A percentile compares a stretch with the other conserved stretches of the same genome.
Evolutionary conservation across 2,329 filamentous ascomycete species (phyloP).

Genomic region (Xylaria sp.): DNA sequence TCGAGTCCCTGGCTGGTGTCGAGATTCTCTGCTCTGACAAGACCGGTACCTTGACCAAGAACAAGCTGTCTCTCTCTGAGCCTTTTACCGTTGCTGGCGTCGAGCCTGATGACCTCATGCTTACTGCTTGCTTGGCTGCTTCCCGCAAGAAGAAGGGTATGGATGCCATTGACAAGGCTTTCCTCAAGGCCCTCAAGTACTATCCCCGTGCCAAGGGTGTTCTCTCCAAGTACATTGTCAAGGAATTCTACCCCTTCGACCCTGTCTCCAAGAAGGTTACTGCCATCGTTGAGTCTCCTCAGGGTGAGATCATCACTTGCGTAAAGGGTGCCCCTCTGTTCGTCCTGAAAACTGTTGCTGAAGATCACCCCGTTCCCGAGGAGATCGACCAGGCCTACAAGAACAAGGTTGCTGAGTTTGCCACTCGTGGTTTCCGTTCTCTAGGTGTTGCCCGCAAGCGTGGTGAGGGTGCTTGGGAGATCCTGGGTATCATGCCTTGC

Average conservation of each 20-base stretch:
- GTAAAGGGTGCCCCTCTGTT: conserved; percentile 92
- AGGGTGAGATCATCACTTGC: conserved; percentile 86
- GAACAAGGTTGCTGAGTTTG: conserved; percentile 92
- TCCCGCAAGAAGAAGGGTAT: conserved; percentile 97
- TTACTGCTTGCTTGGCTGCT: conserved; percentile 89
- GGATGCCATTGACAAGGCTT: conserved; percentile 94
- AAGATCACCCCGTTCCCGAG: conserved; percentile 82
- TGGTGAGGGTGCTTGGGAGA: conserved; percentile 84
- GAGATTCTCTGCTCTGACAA: conserved; percentile 96
- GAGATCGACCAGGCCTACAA: conserved; percentile 86
- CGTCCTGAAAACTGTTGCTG: conserved; percentile 87
- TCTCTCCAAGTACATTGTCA: conserved; percentile 84
- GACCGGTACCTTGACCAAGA: conserved; percentile 93
- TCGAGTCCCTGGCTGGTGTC: conserved; percentile 91
- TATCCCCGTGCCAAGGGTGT: conserved; percentile 86
- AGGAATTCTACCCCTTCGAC: conserved; percentile 89
- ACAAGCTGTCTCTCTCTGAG: conserved; percentile 88
- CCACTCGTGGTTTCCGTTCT: conserved; percentile 91
- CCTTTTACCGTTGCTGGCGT: conserved; percentile 86
- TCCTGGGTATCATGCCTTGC: conserved; percentile 95
- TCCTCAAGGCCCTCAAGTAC: conserved; percentile 84
- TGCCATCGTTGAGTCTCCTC: conserved; percentile 82
- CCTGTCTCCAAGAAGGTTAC: conserved; percentile 94
- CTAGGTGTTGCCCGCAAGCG: conserved; percentile 93
- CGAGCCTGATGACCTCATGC: conserved; percentile 88